A percentile compares a stretch with the other conserved stretches of the same genome.
Evolutionary conservation across 495 filamentous ascomycete genomes (phyloP).

Genomic region (Daldinia decipiens): DNA sequence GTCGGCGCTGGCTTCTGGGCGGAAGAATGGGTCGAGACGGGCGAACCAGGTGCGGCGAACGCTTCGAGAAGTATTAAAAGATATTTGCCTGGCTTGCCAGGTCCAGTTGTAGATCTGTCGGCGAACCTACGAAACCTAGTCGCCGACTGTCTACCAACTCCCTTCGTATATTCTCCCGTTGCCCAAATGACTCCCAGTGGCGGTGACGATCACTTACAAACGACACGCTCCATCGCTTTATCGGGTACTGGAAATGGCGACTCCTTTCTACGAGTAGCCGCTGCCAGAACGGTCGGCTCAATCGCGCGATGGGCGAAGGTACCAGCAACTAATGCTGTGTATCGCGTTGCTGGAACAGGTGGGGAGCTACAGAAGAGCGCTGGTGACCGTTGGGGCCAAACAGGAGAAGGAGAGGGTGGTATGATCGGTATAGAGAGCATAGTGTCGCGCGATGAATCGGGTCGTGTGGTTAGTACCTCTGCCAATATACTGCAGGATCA

Average conservation of each 20-base stretch:
- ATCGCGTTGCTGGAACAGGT: slow-evolving; percentile 70
- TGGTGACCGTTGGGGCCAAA: slow-evolving; percentile 76
- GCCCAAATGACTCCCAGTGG: neutral
- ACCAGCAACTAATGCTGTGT: slow-evolving; percentile 62
- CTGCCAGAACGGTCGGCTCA: slow-evolving; percentile 75
- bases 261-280: slow-evolving; percentile 80
- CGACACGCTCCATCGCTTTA: slow-evolving; percentile 70
- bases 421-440: slow-evolving; percentile 85
- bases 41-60: slow-evolving; percentile 16
- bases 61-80: slow-evolving; percentile 16
- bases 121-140: slow-evolving; percentile 53
- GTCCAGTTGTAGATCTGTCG: slow-evolving; percentile 54
- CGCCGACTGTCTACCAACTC: slow-evolving; percentile 64
- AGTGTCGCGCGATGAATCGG: slow-evolving; percentile 54
- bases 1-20: slow-evolving; percentile 92
- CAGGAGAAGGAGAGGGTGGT: slow-evolving; percentile 84
- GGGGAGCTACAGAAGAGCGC: slow-evolving; percentile 83
- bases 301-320: slow-evolving; percentile 69
- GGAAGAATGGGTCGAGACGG: slow-evolving; percentile 73
- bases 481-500: slow-evolving; percentile 73
- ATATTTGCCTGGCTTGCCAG: slow-evolving; percentile 31
- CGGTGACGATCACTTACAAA: slow-evolving; percentile 31
- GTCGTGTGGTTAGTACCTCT: slow-evolving; percentile 52
- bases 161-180: slow-evolving; percentile 51
- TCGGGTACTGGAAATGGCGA: slow-evolving; percentile 93